These are phyloP conservation scores for Talaromyces piceae DNA, from an alignment of 2,329 filamentous ascomycete genomes.

Conservation along the genomic window DNA sequence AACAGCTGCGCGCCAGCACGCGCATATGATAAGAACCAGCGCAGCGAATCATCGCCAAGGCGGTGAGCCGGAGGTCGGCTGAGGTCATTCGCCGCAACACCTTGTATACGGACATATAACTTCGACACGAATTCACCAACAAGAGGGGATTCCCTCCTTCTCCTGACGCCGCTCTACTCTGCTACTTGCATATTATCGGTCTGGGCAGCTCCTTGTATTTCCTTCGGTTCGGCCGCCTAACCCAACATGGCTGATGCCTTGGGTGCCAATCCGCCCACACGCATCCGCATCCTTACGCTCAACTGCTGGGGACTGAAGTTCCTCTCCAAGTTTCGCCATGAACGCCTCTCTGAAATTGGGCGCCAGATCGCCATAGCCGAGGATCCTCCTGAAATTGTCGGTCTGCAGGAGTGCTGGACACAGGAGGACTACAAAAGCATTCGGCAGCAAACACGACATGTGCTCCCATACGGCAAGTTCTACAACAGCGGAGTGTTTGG, in stretches of 20 bases:
- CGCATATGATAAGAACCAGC: slow-evolving; percentile 13
- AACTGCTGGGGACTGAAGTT: slow-evolving; percentile 97
- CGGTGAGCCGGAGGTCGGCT: slow-evolving; percentile 15
- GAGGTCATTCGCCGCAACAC: neutral
- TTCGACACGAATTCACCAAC: too few relatives aligned
- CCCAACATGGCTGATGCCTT: slow-evolving; percentile 1
- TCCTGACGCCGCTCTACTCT: neutral
- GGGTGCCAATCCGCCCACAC: slow-evolving; percentile 34
- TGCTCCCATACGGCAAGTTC: slow-evolving; percentile 87
- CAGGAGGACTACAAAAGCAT: slow-evolving; percentile 76
- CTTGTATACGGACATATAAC: neutral
- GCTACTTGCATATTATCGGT: too few relatives aligned
- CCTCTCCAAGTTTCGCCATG: slow-evolving; percentile 67
- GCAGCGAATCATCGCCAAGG: slow-evolving; percentile 16
- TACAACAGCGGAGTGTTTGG: slow-evolving; percentile 87
- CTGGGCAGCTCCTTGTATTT: too few relatives aligned
- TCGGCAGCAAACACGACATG: slow-evolving; percentile 60
- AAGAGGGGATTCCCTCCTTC: neutral
- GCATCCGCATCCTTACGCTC: slow-evolving; percentile 74
- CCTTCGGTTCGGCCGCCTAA: neutral
- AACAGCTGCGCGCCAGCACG: slow-evolving; percentile 7
- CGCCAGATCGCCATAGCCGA: slow-evolving; percentile 62
- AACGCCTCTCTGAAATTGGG: slow-evolving; percentile 77
- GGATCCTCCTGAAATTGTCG: slow-evolving; percentile 74
- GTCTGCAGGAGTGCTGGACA: slow-evolving; percentile 93